Evolutionary conservation across 495 filamentous ascomycete species (phyloP), one percentile per base, ranked within the genome.

Genomic region (Hyaloscypha variabilis): DNA sequence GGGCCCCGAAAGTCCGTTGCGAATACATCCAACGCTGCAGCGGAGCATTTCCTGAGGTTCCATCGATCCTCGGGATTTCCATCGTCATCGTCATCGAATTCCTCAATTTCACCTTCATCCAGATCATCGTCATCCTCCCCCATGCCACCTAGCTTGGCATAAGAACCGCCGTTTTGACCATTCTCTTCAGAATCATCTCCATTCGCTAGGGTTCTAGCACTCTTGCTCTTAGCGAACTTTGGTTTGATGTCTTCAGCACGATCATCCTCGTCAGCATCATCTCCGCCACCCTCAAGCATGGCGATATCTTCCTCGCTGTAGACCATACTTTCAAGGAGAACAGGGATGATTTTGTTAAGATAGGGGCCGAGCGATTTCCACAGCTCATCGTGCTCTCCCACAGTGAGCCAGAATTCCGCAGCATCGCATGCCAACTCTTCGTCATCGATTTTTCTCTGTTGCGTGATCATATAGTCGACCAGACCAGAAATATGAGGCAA

Each of bases 1-100:
- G 89, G 87, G 46, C 87, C 84, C 68, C 91, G 89, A 75, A 97
- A 99, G 49, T 94, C 90, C 51, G 88, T 91, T 39, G 95, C 92
- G 59, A 99, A 91, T 3, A 97, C 91, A 75, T 99, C 96, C 29
- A 99, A 78, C 25, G 96, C 94, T 26, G 95, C 96, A 21, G 96
- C 95, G 34, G 95, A 99, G 79, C 96, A 99, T 77, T 99, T 99
- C 60, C 95, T 85, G 58, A 99, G 79, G 56, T 94, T 97, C 95
- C 95, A 99, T 68, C 90, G 87, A 70, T 95, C 95, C 73, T 97
- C 96, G 2, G 93, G 90, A 64, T 94, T 92, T 52, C 84, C 89
- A 63, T 87, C 85, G 46, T 85, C 87, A 6, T 85, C 89, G 52
- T 91, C 90, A 24, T 92, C 91, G 54, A 93, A 89, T 64, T 81